Evolutionary conservation across 2,329 filamentous ascomycete genomes (phyloP).

Genomic region (Xylaria sp.): DNA sequence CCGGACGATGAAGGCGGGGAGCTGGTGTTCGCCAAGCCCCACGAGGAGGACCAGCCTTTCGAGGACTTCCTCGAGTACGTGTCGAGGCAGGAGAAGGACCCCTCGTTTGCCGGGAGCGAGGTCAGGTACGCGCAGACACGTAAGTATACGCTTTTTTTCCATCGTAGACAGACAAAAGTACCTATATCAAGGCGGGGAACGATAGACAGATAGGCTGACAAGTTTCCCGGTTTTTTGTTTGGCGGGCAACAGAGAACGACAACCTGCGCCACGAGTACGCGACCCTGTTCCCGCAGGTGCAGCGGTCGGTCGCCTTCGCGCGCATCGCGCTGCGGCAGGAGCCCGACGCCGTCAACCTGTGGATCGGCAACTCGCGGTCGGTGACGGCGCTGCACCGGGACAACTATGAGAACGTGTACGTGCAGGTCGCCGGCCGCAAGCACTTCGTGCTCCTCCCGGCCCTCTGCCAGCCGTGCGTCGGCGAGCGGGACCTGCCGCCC

Average conservation of each 20-base stretch:
- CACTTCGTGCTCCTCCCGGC: constrained; percentile 77
- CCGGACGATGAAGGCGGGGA: constrained; percentile 35
- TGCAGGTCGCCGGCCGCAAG: constrained; percentile 73
- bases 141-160: constrained; percentile 33
- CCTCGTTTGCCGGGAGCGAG: constrained; percentile 39
- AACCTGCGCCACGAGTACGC: constrained; percentile 76
- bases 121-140: constrained; percentile 77
- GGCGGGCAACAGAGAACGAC: constrained; percentile 67
- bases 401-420: constrained; percentile 84
- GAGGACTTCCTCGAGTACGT: constrained; percentile 64
- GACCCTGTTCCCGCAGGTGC: constrained; percentile 64
- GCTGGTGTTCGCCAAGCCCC: constrained; percentile 70
- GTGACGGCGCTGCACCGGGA: constrained; percentile 78
- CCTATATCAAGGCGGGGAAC: background rate
- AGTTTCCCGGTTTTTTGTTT: background rate
- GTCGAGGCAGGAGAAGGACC: constrained; percentile 54
- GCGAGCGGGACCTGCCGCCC: constrained; percentile 59
- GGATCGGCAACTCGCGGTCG: constrained; percentile 75
- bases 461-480: constrained; percentile 68
- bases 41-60: constrained; percentile 68
- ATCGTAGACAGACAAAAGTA: background rate
- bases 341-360: constrained; percentile 80
- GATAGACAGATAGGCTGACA: background rate
- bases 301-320: constrained; percentile 69
- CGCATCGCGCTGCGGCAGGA: constrained; percentile 66